Evolutionary conservation across 306 rosid genomes (phyloP).

Genomic region (Corylus avellana): DNA sequence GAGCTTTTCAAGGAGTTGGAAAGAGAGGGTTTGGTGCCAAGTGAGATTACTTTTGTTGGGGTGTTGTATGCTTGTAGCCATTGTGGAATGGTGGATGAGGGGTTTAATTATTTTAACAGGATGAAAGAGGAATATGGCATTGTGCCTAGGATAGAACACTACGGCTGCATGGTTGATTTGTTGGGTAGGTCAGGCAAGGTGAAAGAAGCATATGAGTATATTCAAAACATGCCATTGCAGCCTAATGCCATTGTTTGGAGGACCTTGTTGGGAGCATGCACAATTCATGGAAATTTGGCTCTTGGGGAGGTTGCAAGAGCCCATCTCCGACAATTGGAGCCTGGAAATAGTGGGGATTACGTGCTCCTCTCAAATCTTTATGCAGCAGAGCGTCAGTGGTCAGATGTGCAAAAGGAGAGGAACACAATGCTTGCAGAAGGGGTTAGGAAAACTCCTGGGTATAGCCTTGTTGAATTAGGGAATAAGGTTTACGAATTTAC

Average conservation of each 20-base stretch:
- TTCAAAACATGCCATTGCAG: slow-evolving; percentile 50
- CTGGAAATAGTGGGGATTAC: slow-evolving; percentile 58
- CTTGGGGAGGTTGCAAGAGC: slow-evolving; percentile 56
- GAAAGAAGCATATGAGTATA: slow-evolving; percentile 51
- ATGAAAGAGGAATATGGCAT: slow-evolving; percentile 50
- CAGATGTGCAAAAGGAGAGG: slow-evolving; percentile 49
- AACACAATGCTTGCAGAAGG: slow-evolving; percentile 52
- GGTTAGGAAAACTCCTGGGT: slow-evolving; percentile 58
- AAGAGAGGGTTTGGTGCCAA: slow-evolving; percentile 34
- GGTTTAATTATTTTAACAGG: slow-evolving; percentile 48
- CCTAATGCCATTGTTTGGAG: slow-evolving; percentile 63
- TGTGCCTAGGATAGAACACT: slow-evolving; percentile 53
- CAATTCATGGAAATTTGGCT: slow-evolving; percentile 46
- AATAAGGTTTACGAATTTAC: slow-evolving; percentile 53
- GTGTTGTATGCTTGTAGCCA: slow-evolving; percentile 66
- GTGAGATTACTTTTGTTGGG: slow-evolving; percentile 60
- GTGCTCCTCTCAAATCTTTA: slow-evolving; percentile 64
- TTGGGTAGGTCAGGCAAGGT: slow-evolving; percentile 60
- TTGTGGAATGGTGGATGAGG: slow-evolving; percentile 60
- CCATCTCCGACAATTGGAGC: slow-evolving; percentile 44
- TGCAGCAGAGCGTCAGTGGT: slow-evolving; percentile 55
- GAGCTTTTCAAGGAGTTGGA: slow-evolving; percentile 52
- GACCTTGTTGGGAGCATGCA: slow-evolving; percentile 57
- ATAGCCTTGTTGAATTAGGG: slow-evolving; percentile 58
- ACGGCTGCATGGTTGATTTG: slow-evolving; percentile 64